Evolutionary conservation across 805 yeast species (phyloP).

Genomic region (Ogataea wickerhamii): DNA sequence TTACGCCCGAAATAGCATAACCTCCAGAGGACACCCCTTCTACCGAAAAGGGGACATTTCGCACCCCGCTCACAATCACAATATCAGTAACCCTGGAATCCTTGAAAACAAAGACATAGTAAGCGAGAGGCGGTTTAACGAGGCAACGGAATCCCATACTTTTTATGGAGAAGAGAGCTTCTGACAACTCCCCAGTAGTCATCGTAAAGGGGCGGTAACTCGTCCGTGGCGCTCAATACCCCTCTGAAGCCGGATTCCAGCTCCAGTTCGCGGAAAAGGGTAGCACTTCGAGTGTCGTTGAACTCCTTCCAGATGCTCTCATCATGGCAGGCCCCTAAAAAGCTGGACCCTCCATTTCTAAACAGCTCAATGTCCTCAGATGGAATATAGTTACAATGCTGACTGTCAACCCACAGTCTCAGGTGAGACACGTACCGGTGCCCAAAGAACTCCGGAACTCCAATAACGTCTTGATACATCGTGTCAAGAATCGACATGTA

Average conservation of each 20-base stretch:
- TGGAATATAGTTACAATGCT: conserved; percentile 39
- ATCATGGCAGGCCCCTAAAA: conserved; percentile 42
- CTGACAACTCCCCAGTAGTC: conserved; percentile 22
- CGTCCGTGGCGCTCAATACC: conserved; percentile 21
- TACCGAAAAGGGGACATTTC: too few species aligned
- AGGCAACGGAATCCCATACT: conserved; percentile 19
- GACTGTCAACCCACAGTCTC: conserved; percentile 36
- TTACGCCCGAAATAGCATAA: too few species aligned
- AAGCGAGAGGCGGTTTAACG: too few species aligned
- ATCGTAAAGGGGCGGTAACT: conserved; percentile 24
- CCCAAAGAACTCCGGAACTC: conserved; percentile 22
- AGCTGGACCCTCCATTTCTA: conserved; percentile 32
- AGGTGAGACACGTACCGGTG: conserved; percentile 35
- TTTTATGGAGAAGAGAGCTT: conserved; percentile 10
- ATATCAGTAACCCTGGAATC: too few species aligned
- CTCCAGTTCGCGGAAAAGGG: conserved; percentile 24
- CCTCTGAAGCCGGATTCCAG: conserved; percentile 13
- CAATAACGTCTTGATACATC: conserved; percentile 24
- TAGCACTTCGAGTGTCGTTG: conserved; percentile 31
- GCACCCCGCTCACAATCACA: too few species aligned
- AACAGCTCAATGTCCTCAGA: conserved; percentile 36
- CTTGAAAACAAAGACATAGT: too few species aligned
- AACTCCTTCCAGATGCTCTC: conserved; percentile 37
- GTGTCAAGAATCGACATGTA: conserved; percentile 20
- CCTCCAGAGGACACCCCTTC: too few species aligned